Percentiles rank a stretch among this genome's conserved stretches.
Conservation (phyloP, 371 early-diverging fungal species). For the Vairimorpha ceranae region DNA sequence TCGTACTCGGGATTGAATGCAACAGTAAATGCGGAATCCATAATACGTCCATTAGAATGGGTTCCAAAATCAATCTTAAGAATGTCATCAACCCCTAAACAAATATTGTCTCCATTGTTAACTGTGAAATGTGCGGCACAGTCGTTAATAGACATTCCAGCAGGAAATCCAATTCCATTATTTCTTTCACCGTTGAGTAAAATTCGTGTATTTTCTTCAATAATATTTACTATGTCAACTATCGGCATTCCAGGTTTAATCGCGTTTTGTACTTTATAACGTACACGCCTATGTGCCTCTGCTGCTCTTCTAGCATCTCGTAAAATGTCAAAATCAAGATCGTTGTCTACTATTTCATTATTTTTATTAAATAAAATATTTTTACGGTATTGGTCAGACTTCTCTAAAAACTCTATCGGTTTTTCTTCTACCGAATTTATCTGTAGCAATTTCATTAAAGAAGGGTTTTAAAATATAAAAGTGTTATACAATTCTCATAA, state of each 20-base stretch:
- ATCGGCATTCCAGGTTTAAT: slow-evolving; percentile 90
- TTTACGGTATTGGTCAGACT: not conserved
- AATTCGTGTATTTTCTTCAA: slow-evolving; percentile 84
- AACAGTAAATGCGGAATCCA: slow-evolving; percentile 94
- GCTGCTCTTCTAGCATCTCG: slow-evolving; percentile 71
- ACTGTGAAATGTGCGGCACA: slow-evolving; percentile 98
- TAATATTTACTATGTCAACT: slow-evolving; percentile 79
- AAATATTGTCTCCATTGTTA: slow-evolving; percentile 84
- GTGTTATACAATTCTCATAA: too few species aligned
- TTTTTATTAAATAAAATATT: slow-evolving; percentile 9
- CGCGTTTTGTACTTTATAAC: slow-evolving; percentile 71
- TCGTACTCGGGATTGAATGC: slow-evolving; percentile 84
- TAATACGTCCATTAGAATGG: slow-evolving; percentile 87
- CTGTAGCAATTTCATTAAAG: slow-evolving; percentile 20
- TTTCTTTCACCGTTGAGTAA: slow-evolving; percentile 73
- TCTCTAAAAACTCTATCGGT: slow-evolving; percentile 36
- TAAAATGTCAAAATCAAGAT: slow-evolving; percentile 61
- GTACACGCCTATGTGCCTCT: slow-evolving; percentile 66
- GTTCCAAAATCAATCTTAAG: slow-evolving; percentile 97
- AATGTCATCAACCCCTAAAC: slow-evolving; percentile 78
- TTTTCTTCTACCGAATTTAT: slow-evolving; percentile 27
- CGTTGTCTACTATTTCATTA: slow-evolving; percentile 6
- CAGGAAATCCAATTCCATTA: slow-evolving; percentile 89
- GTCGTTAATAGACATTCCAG: slow-evolving; percentile 87
- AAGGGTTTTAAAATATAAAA: too few species aligned